Base-by-base conservation (phyloP, 371 early-diverging fungal species). In the Lichtheimia ornata region DNA sequence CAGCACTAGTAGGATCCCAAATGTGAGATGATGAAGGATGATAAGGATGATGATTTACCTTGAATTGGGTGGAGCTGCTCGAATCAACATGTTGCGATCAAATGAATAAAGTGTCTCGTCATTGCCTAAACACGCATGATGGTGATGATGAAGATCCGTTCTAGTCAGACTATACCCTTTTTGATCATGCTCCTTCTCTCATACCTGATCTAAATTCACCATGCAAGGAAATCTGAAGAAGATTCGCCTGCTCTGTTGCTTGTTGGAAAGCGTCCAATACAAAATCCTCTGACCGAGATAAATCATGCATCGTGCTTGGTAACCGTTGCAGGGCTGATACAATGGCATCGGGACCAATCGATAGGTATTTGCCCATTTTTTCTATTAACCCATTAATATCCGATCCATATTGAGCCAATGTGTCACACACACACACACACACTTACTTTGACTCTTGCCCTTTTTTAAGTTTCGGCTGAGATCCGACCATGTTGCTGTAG, bases 191-290 rank as follows among this genome's bases (percentile, higher is more conserved):
- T 17, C n/a, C n/a, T n/a, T n/a, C n/a, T 56, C n/a, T 12, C 45
- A 24, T 61, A 79, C 77, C 76, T 70, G 84, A 83, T 47, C 68
- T 70, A 52, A 88, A 85, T 62, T 85, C 85, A 40, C 88, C 88
- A 17, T 69, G 61, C 45, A 62, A 17, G 12, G 56, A 24, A 35
- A 62, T 49, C 56, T 84, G 80, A 20, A 86, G 55, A 18, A 59
- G 70, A 14, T 79, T 47, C 0, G 70, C 25, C 24, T 80, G 50
- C 1, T 75, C 76, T 13, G 58, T 59, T 5, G 68, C 68, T 17
- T 69, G 71, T 63, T 87, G 87, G 59, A 73, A 80, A 9, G 81
- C 86, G 54, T 88, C 88, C 9, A 77, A 60, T 0, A 82, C 58
- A 63, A 81, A 79, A 50, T 83, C 74, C 9, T 71, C 62, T 18